Conservation (phyloP, 140 eudicot species). For the Erigeron philadelphicus region DNA sequence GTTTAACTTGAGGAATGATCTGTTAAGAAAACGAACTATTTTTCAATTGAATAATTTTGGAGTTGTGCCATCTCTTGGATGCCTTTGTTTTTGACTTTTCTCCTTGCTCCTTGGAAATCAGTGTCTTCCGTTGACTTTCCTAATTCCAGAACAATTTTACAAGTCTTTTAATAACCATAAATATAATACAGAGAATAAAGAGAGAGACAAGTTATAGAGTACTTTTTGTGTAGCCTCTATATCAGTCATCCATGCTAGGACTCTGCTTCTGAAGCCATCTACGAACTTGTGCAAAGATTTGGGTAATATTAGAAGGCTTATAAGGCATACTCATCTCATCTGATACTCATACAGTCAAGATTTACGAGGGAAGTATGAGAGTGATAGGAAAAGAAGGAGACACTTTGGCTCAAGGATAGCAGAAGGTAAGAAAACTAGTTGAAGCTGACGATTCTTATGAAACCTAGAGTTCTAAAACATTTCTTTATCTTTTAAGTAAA, state of each 20-base stretch:
- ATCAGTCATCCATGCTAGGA: conserved; percentile 20
- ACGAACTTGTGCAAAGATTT: conserved; percentile 15
- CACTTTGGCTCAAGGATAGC: not conserved
- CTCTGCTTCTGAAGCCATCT: conserved; percentile 20
- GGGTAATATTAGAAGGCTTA: conserved; percentile 18
- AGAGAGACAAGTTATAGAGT: conserved; percentile 19
- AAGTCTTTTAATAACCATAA: conserved; percentile 15
- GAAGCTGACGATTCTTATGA: not conserved
- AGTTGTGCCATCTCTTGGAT: conserved; percentile 15
- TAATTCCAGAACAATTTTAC: conserved; percentile 28
- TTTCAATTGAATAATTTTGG: conserved; percentile 35
- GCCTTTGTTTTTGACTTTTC: conserved; percentile 23
- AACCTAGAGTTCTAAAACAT: not conserved
- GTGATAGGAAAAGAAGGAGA: conserved; percentile 4
- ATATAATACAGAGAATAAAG: conserved; percentile 9
- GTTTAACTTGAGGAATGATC: conserved; percentile 25
- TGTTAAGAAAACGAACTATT: conserved; percentile 53
- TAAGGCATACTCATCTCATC: conserved; percentile 8
- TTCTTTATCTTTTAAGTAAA: not conserved
- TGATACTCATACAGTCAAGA: not conserved
- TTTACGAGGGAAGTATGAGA: conserved; percentile 12
- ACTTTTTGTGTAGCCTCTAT: conserved; percentile 22
- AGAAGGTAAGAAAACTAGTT: conserved; percentile 6
- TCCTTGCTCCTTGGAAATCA: conserved; percentile 10
- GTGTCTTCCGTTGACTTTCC: conserved; percentile 31